phyloP scores from a whole-genome alignment of 1,139 yeast genomes.

The Yamadazyma taylorii region DNA sequence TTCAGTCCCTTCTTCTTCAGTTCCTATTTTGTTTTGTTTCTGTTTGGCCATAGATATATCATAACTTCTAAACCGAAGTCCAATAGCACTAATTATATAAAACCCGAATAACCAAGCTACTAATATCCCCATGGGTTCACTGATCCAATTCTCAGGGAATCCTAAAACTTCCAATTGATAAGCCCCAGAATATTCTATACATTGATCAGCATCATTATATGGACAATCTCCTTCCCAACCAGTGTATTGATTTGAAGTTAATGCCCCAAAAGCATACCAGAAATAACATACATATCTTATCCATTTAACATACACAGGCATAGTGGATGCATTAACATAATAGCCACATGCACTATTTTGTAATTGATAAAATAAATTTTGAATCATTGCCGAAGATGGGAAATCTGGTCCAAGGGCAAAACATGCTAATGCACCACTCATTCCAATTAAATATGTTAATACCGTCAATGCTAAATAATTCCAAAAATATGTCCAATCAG shows the following conservation, averaged over 20 bases:
- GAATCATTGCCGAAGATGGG: constrained; percentile 60
- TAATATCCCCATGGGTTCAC: constrained; percentile 61
- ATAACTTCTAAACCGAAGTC: constrained; percentile 47
- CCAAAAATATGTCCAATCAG: constrained; percentile 44
- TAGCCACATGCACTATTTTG: constrained; percentile 83
- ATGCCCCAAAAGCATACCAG: constrained; percentile 78
- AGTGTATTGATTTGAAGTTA: constrained; percentile 64
- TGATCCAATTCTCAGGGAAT: constrained; percentile 63
- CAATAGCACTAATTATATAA: constrained; percentile 46
- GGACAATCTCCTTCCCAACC: constrained; percentile 61
- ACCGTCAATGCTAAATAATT: constrained; percentile 60
- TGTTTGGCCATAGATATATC: constrained; percentile 56
- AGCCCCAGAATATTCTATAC: constrained; percentile 52
- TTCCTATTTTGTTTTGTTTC: constrained; percentile 34
- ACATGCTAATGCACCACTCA: constrained; percentile 55
- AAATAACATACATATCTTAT: constrained; percentile 70
- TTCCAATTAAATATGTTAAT: constrained; percentile 55
- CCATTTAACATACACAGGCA: constrained; percentile 91
- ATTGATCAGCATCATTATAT: constrained; percentile 24
- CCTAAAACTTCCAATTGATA: constrained; percentile 60
- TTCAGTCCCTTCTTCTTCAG: constrained; percentile 29
- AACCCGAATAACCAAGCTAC: constrained; percentile 62
- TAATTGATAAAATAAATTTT: constrained; percentile 65
- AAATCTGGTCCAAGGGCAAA: constrained; percentile 66
- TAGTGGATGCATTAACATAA: constrained; percentile 67